A percentile compares a stretch with the other conserved stretches of the same genome.
These are phyloP conservation scores for Amanita rubescens DNA, from an alignment of 768 basidiomycete genomes.

Conservation along the genomic window DNA sequence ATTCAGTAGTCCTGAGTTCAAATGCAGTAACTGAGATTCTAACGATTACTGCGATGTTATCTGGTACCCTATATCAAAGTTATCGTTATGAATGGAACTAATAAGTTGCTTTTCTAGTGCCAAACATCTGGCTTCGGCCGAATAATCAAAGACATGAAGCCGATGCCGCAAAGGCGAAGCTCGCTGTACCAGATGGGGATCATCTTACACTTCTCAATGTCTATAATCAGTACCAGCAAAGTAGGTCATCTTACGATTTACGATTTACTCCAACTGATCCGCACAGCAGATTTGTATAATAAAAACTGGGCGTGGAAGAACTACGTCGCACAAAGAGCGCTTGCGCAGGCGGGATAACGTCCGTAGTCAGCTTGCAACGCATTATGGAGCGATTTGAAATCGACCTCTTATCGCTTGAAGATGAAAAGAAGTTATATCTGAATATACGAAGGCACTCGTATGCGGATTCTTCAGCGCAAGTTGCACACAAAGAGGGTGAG, in stretches of 20 bases:
- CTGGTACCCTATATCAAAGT: constrained; percentile 43
- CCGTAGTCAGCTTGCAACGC: constrained; percentile 77
- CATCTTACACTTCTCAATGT: constrained; percentile 93
- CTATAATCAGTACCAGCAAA: constrained; percentile 84
- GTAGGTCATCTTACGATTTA: constrained; percentile 51
- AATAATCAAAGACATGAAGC: constrained; percentile 84
- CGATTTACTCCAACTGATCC: background rate
- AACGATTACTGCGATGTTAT: constrained; percentile 94
- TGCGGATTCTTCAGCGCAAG: constrained; percentile 98
- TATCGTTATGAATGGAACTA: background rate
- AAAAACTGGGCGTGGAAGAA: constrained; percentile 89
- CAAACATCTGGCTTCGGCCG: constrained; percentile 92
- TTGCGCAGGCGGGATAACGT: constrained; percentile 85
- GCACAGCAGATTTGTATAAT: constrained; percentile 56
- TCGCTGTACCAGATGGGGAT: constrained; percentile 93
- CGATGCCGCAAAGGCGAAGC: constrained; percentile 81
- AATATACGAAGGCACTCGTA: constrained; percentile 81
- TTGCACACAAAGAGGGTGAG: constrained; percentile 91
- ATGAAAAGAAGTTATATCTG: constrained; percentile 63
- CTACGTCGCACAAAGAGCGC: constrained; percentile 55
- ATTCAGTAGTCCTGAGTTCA: constrained; percentile 92
- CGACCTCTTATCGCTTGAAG: constrained; percentile 58
- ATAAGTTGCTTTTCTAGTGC: constrained; percentile 44
- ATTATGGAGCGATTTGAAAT: constrained; percentile 90
- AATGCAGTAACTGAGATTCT: constrained; percentile 94